phyloP scores from a whole-genome alignment of 164 flowering plant species.

The Stephania japonica region DNA sequence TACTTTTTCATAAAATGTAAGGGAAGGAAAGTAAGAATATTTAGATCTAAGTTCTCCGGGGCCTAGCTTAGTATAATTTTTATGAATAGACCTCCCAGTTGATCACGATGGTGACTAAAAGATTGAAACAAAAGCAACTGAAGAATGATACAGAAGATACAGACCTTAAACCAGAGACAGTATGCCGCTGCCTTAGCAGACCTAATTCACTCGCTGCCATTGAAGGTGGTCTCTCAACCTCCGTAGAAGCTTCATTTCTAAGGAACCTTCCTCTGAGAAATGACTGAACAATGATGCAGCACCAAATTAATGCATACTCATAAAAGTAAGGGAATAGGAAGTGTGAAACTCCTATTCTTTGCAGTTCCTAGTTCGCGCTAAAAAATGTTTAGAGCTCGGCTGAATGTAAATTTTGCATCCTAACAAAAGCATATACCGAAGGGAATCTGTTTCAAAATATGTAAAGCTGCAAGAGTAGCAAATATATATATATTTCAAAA shows the following conservation, averaged over 20 bases:
- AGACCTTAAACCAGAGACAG: conserved; percentile 90
- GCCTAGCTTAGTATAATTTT: neutral
- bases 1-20: neutral
- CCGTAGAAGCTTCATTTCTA: conserved; percentile 46
- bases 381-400: neutral
- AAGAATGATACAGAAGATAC: neutral
- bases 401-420: neutral
- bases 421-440: neutral
- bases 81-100: neutral
- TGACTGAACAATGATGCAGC: conserved; percentile 42
- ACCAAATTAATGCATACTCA: conserved; percentile 14
- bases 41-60: neutral
- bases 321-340: neutral
- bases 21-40: neutral
- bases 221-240: conserved; percentile 57
- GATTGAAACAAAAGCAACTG: neutral
- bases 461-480: neutral
- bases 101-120: neutral
- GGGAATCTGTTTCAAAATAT: no score
- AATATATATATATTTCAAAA: no score
- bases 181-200: conserved; percentile 63
- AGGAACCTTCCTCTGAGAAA: conserved; percentile 78
- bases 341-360: neutral
- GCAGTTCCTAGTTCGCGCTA: neutral
- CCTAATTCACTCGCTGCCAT: conserved; percentile 75